Evolutionary conservation across 352 stramenopile genomes (phyloP).

Genomic region (Phytophthora syringae): DNA sequence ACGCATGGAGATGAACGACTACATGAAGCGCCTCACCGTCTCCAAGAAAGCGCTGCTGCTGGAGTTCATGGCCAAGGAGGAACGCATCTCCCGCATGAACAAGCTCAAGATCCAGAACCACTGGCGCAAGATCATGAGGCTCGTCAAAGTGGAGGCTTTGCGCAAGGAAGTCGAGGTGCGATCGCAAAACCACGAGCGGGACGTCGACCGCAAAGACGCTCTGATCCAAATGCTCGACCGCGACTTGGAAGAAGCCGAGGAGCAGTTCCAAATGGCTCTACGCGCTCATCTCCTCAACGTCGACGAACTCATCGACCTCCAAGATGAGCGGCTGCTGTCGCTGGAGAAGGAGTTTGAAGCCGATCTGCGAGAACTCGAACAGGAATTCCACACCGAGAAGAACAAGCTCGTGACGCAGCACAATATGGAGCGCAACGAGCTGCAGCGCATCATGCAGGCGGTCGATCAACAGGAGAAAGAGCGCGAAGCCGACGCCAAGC

Average conservation of each 20-base stretch:
- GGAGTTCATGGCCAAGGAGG: constrained; percentile 81
- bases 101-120: constrained; percentile 95
- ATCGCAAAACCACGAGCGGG: constrained; percentile 94
- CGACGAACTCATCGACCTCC: constrained; percentile 92
- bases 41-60: constrained; percentile 81
- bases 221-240: constrained; percentile 96
- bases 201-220: constrained; percentile 94
- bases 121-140: constrained; percentile 96
- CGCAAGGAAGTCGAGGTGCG: constrained; percentile 93
- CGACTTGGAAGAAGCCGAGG: constrained; percentile 93
- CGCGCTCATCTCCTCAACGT: constrained; percentile 91
- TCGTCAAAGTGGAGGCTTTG: constrained; percentile 92
- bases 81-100: constrained; percentile 81
- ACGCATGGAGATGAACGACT: constrained; percentile 88
- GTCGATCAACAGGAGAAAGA: constrained; percentile 88
- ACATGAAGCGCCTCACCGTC: constrained; percentile 79
- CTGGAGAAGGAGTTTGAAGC: constrained; percentile 93
- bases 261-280: constrained; percentile 94
- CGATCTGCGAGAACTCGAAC: constrained; percentile 84
- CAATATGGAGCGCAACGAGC: constrained; percentile 71
- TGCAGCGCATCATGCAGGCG: constrained; percentile 86
- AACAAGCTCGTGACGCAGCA: constrained; percentile 81
- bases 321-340: constrained; percentile 87
- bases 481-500: constrained; percentile 71
- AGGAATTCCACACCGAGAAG: constrained; percentile 88